These are phyloP conservation scores for Atkinsonella hypoxylon DNA, from an alignment of 2,329 filamentous ascomycete genomes.

Conservation along the genomic window DNA sequence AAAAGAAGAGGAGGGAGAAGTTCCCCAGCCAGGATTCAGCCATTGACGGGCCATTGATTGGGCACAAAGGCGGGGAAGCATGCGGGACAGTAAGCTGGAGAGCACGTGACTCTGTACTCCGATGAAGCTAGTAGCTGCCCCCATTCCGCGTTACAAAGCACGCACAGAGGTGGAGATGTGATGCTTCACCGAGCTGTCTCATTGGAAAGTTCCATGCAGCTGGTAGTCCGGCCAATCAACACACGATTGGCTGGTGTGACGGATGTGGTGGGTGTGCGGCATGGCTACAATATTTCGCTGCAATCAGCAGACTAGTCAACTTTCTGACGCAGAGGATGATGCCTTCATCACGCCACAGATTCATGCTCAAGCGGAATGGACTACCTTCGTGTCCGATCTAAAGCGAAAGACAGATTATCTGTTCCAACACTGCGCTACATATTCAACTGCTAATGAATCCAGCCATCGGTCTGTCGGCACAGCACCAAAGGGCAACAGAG, in stretches of 20 bases:
- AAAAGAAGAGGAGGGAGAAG: conserved; percentile 2
- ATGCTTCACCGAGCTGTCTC: background rate
- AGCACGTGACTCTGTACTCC: conserved; percentile 5
- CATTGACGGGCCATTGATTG: conserved; percentile 17
- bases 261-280: background rate
- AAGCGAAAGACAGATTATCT: too few relatives aligned
- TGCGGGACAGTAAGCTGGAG: conserved; percentile 6
- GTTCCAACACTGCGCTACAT: too few relatives aligned
- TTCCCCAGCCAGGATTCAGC: conserved; percentile 6
- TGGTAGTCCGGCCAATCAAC: background rate
- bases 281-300: too few relatives aligned
- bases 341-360: conserved; percentile 2
- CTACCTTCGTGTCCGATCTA: too few relatives aligned
- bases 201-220: background rate
- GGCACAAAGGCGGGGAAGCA: conserved; percentile 16
- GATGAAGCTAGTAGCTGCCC: background rate
- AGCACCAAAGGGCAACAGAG: background rate
- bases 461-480: too few relatives aligned
- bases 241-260: background rate
- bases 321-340: background rate
- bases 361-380: background rate
- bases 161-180: background rate
- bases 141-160: background rate
- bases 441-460: too few relatives aligned
- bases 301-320: too few relatives aligned